Percentiles rank a stretch among this genome's conserved stretches.
These are phyloP conservation scores for Trichoderma semiorbis DNA, from an alignment of 2,329 filamentous ascomycete genomes.

Conservation along the genomic window DNA sequence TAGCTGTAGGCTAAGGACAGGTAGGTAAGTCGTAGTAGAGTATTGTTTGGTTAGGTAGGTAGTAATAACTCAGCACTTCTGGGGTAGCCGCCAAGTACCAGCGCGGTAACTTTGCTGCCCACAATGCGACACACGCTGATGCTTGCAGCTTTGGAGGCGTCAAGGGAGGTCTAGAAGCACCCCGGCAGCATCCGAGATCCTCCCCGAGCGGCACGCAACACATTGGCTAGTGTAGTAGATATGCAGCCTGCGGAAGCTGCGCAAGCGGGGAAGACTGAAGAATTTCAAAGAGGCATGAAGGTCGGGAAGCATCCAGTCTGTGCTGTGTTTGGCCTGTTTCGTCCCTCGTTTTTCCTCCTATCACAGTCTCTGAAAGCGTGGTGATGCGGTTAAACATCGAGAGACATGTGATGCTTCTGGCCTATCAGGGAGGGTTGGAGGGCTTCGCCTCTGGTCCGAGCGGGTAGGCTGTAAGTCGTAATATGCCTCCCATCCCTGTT, in stretches of 20 bases:
- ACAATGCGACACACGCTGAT: not conserved
- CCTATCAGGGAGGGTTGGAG: not conserved
- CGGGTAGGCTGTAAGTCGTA: not conserved
- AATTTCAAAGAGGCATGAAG: not conserved
- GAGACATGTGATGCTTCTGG: not conserved
- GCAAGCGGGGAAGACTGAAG: slow-evolving; percentile 8
- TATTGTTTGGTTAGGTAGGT: not conserved
- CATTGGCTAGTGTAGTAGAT: not conserved
- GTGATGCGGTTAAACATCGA: not conserved
- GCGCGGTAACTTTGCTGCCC: not conserved
- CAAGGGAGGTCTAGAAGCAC: slow-evolving; percentile 4
- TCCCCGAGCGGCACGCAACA: slow-evolving; percentile 10
- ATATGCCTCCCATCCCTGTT: not conserved
- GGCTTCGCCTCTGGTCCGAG: not conserved
- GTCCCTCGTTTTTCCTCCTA: not conserved
- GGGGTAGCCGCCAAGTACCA: not conserved
- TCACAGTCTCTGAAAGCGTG: not conserved
- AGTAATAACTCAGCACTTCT: not conserved
- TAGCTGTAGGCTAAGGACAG: not conserved
- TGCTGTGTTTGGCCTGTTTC: not conserved
- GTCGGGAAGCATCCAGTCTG: not conserved
- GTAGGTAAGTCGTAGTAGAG: not conserved
- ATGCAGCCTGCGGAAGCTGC: not conserved
- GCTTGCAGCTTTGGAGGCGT: not conserved
- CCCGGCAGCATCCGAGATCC: slow-evolving; percentile 17